Evolutionary conservation across 2,329 filamentous ascomycete species (phyloP), one percentile per base, ranked within the genome.

Genomic region (Aspergillus vadensis): DNA sequence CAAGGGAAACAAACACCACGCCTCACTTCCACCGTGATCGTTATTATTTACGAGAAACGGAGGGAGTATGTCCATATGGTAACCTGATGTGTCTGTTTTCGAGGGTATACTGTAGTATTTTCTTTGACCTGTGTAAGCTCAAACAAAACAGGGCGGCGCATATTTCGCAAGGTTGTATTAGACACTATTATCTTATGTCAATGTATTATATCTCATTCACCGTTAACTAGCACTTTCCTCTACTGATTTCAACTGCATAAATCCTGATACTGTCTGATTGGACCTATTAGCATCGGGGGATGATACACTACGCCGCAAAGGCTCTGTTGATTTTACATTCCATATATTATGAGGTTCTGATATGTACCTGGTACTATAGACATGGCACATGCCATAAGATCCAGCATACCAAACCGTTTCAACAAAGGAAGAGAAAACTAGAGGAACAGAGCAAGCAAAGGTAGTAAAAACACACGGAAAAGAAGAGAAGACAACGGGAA

Each of bases 71-170:
- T 57, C 53, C 30, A 48, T 49, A 50, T 59, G 36, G 27, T 36
- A 36, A 57, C 38, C 43, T 32, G 41, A 57, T 62, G 60, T 57
- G 56, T 60, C 43, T 64, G 65, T 60, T 67, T 67, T 59, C 63
- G 61, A 58, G 61, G 58, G 15, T 21, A 30, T 50, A 55, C 49
- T 55, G 19, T 36, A 36, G 32, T 54, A 17, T 54, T 54, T 59
- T 53, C 30, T 36, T 19, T 30, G 53, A 36, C 54, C 54, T 57
- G 43, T 55, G 57, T 50, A 57, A 43, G 47, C 47, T 61, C 32
- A 52, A n/a, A 57, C 63, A 66, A 70, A 65, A 72, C 70, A 72
- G 72, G 69, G 70, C 69, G 69, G 72, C 72, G 72, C 69, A 74
- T 67, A 63, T 70, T 62, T 50, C 30, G 64, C 66, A 69, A 65